Evolutionary conservation across 176 grass and related monocot species (phyloP).

Genomic region (Melocanna baccifera): DNA sequence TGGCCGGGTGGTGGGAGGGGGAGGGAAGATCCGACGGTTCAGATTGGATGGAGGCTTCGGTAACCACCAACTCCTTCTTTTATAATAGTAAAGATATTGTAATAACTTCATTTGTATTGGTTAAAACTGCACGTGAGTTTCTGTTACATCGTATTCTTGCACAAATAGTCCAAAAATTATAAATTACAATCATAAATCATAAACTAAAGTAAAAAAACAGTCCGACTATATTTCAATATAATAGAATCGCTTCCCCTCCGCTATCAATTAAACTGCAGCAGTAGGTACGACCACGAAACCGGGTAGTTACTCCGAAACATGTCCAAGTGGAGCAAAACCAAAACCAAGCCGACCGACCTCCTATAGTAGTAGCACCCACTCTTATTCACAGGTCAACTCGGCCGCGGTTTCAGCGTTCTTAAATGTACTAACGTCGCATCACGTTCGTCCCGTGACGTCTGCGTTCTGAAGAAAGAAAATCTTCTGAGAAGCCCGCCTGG

Average conservation of each 20-base stretch:
- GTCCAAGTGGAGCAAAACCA: background rate
- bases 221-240: too few species aligned
- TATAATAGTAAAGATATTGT: too few species aligned
- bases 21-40: too few species aligned
- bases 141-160: too few species aligned
- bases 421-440: background rate
- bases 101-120: too few species aligned
- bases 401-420: background rate
- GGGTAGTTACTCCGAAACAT: background rate
- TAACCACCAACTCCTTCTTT: too few species aligned
- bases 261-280: background rate
- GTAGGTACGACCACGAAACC: background rate
- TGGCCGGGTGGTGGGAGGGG: too few species aligned
- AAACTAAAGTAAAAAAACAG: rapidly evolving
- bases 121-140: too few species aligned
- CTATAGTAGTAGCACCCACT: background rate
- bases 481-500: background rate
- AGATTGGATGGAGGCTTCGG: too few species aligned
- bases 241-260: background rate
- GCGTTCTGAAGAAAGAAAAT: background rate
- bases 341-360: background rate
- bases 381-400: background rate
- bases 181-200: too few species aligned
- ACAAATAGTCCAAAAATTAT: too few species aligned
- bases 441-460: background rate